Conservation (phyloP, 768 basidiomycete genomes). For the Phaeotremella skinneri region DNA sequence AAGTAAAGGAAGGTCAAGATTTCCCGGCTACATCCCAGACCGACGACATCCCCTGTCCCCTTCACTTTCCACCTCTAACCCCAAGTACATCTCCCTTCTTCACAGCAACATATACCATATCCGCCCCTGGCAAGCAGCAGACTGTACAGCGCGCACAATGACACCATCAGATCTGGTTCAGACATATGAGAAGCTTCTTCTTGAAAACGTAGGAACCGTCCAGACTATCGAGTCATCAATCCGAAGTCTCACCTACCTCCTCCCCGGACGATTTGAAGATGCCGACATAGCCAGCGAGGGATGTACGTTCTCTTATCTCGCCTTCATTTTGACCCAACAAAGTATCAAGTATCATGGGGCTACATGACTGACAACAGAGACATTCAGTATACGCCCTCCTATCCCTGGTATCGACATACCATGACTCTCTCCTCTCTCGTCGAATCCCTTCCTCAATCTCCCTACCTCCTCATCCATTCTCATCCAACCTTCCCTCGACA, state of each 20-base stretch:
- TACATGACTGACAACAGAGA: background rate
- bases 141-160: too few species aligned
- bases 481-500: background rate
- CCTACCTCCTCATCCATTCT: constrained; percentile 45
- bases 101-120: constrained; percentile 7
- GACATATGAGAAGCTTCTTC: constrained; percentile 72
- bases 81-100: background rate
- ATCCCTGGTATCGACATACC: constrained; percentile 87
- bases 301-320: constrained; percentile 60
- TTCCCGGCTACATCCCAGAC: background rate
- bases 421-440: constrained; percentile 81
- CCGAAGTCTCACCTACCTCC: constrained; percentile 87
- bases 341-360: background rate
- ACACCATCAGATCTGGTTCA: constrained; percentile 11
- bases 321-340: background rate
- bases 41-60: background rate
- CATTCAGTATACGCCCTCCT: constrained; percentile 75
- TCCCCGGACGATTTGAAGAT: constrained; percentile 96
- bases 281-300: constrained; percentile 93
- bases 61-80: background rate
- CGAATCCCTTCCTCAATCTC: constrained; percentile 65
- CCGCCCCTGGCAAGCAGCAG: background rate
- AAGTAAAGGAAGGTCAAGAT: background rate
- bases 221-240: constrained; percentile 83
- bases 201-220: constrained; percentile 80